Percentiles rank a stretch among this genome's conserved stretches.
These are phyloP conservation scores for Elaeagnus macrophylla DNA, from an alignment of 306 rosid species.

Conservation along the genomic window DNA sequence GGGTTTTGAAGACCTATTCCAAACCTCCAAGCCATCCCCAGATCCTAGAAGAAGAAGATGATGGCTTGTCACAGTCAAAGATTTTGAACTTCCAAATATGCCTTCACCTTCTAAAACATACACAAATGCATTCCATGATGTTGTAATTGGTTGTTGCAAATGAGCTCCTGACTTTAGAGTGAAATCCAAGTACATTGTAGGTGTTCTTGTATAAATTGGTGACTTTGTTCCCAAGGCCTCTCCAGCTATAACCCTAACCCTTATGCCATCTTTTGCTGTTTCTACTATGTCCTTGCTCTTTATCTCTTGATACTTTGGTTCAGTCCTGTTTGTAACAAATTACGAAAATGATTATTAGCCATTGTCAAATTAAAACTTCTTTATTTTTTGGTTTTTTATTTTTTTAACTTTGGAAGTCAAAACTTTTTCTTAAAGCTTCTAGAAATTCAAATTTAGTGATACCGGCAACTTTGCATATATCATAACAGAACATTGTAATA, in stretches of 20 bases:
- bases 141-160: conserved; percentile 60
- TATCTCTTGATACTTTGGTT: conserved; percentile 87
- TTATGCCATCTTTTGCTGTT: conserved; percentile 56
- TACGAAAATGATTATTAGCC: not conserved
- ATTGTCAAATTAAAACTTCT: no score
- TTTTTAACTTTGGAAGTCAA: no score
- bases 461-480: conserved; percentile 3
- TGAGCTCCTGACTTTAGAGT: conserved; percentile 67
- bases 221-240: conserved; percentile 84
- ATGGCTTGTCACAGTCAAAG: conserved; percentile 43
- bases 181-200: conserved; percentile 90
- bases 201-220: conserved; percentile 77
- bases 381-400: no score
- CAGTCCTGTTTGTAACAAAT: conserved; percentile 46
- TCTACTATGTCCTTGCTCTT: conserved; percentile 66
- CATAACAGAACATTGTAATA: no score
- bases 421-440: not conserved
- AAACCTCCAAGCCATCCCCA: conserved; percentile 76
- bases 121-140: conserved; percentile 81
- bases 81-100: conserved; percentile 42
- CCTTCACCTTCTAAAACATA: conserved; percentile 93
- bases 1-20: conserved; percentile 60
- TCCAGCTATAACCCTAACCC: conserved; percentile 86
- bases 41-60: conserved; percentile 68
- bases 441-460: not conserved